Evolutionary conservation across 208 protist genomes (phyloP).

Genomic region (Lotmaria passim): DNA sequence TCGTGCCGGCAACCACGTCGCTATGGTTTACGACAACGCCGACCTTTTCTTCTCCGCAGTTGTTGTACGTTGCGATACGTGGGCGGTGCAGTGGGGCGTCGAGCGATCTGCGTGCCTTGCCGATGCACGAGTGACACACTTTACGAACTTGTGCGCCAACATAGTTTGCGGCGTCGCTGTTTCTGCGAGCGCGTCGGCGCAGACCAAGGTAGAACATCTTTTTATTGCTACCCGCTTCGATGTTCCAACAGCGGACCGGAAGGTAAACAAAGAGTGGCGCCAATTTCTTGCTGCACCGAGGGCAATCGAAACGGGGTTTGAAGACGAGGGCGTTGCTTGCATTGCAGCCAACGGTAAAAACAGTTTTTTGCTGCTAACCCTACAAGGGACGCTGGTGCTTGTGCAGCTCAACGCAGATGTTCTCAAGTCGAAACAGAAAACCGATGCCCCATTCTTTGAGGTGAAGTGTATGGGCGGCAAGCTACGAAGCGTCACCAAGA

Average conservation of each 20-base stretch:
- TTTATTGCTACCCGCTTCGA: slow-evolving; percentile 44
- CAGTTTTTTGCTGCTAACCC: slow-evolving; percentile 22
- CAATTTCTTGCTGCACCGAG: slow-evolving; percentile 26
- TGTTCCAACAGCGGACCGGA: slow-evolving; percentile 19
- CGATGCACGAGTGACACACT: slow-evolving; percentile 24
- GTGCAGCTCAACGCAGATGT: slow-evolving; percentile 20
- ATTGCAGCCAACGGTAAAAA: slow-evolving; percentile 29
- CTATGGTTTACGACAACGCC: slow-evolving; percentile 37
- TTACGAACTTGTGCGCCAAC: slow-evolving; percentile 28
- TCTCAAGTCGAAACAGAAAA: not conserved
- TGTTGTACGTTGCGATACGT: slow-evolving; percentile 83
- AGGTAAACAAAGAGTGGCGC: slow-evolving; percentile 35
- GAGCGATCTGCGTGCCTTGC: slow-evolving; percentile 29
- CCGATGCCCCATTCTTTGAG: not conserved
- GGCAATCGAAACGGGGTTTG: slow-evolving; percentile 21
- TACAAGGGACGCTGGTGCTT: slow-evolving; percentile 22
- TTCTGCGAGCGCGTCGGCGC: not conserved
- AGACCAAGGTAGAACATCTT: slow-evolving; percentile 9
- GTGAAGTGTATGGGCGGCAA: slow-evolving; percentile 13
- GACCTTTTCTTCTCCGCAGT: slow-evolving; percentile 51
- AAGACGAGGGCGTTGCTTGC: slow-evolving; percentile 27
- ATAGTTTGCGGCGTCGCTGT: slow-evolving; percentile 36
- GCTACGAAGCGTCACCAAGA: not conserved
- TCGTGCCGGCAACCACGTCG: slow-evolving; percentile 54
- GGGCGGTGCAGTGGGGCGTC: slow-evolving; percentile 77